phyloP scores from a whole-genome alignment of 1,284 basidiomycete species.

The Trichosporon coremiiforme region DNA sequence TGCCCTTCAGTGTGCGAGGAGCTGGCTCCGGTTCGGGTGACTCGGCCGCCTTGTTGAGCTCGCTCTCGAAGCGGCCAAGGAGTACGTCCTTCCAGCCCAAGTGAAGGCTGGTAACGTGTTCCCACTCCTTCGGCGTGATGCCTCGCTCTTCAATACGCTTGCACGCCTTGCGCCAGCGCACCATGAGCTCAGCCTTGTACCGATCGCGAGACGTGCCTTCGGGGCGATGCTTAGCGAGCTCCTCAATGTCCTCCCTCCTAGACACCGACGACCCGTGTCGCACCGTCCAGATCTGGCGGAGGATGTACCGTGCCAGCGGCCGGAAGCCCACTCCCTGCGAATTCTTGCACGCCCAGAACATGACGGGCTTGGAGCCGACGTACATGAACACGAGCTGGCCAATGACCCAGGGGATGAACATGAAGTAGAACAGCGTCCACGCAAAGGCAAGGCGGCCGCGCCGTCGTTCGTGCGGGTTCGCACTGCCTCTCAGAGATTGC shows the following conservation, averaged over 20 bases:
- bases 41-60: neutral
- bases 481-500: neutral
- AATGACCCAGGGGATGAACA: slow-evolving; percentile 6
- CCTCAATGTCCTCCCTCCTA: slow-evolving; percentile 1
- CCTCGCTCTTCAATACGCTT: slow-evolving; percentile 12
- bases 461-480: neutral
- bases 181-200: slow-evolving; percentile 12
- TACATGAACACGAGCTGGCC: slow-evolving; percentile 11
- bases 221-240: neutral
- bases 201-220: neutral
- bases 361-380: slow-evolving; percentile 9
- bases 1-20: neutral
- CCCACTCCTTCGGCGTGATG: slow-evolving; percentile 7
- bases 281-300: slow-evolving; percentile 4
- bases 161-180: neutral
- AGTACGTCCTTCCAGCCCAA: neutral
- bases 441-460: neutral
- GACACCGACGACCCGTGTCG: neutral
- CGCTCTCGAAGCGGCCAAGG: neutral
- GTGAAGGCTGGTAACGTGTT: neutral
- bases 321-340: neutral
- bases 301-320: neutral
- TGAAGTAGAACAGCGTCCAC: slow-evolving; percentile 9
- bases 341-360: slow-evolving; percentile 11
- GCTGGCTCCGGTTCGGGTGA: neutral